Base-by-base conservation (phyloP, 2,329 filamentous ascomycete genomes). In the Monosporascus sp. region DNA sequence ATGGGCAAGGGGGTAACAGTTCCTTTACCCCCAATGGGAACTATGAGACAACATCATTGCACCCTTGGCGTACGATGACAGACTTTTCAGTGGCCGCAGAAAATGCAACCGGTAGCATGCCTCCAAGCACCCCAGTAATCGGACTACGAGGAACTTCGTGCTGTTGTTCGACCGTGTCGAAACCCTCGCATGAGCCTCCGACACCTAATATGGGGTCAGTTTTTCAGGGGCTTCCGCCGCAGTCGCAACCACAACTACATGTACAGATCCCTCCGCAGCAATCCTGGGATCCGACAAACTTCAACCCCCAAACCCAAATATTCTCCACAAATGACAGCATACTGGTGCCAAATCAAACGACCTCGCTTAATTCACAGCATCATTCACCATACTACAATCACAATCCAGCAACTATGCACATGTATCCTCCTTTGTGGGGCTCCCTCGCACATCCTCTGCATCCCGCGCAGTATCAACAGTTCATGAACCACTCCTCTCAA, bases 401-500 rank as follows among this genome's bases (percentile, higher is more conserved):
- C n/a, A 31, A 7, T n/a, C 24, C 24, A 11, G 22, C 31, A 7
- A 8, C 43, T 7, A 27, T 46, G 22, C 43, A 46, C 20, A 7
- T 24, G n/a, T 46, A 46, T n/a, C 24, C 43, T n/a, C 43, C 43
- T n/a, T 25, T 3, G 8, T 46, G 43, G 43, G 43, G 43, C 8
- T 46, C 43, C 25, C 8, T 46, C 59, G 70, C 79, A 57, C 78
- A 81, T 49, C 79, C 79, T 5, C 70, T 82, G 9, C 77, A 81
- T 56, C 78, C 76, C n/a, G 71, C 75, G 15, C 77, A 78, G 49
- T 82, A 77, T 77, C 70, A 74, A 50, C 73, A 80, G 54, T 67
- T 76, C 24, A 73, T 78, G 66, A 69, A 71, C 55, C 63, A 62
- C 54, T 67, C 72, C 65, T 58, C 69, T n/a, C 72, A 72, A 48